phyloP scores from a whole-genome alignment of 106 monocot genomes.

The Hemerocallis citrina region DNA sequence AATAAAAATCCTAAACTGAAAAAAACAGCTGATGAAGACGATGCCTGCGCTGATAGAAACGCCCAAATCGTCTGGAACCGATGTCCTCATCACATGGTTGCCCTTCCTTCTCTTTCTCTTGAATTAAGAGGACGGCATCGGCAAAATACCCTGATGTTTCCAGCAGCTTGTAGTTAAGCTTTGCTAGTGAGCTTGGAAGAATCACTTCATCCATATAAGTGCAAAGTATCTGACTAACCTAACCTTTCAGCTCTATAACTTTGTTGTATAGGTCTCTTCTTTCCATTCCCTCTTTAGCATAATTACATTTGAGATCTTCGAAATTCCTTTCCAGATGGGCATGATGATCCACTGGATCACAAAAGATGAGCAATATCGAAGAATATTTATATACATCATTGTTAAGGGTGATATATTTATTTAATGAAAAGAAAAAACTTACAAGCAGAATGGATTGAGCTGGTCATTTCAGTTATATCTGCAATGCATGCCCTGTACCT shows the following conservation, averaged over 20 bases:
- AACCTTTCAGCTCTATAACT: constrained; percentile 85
- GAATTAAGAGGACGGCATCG: constrained; percentile 70
- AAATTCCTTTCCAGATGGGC: constrained; percentile 27
- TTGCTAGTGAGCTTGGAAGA: not conserved
- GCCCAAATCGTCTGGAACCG: too few species aligned
- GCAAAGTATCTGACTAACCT: constrained; percentile 1
- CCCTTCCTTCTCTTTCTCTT: constrained; percentile 59
- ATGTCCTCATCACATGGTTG: too few species aligned
- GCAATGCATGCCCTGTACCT: constrained; percentile 32
- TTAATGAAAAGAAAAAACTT: not conserved
- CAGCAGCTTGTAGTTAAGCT: constrained; percentile 24
- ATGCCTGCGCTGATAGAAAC: too few species aligned
- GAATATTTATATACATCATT: not conserved
- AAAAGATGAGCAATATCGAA: not conserved
- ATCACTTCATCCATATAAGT: not conserved
- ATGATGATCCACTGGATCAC: constrained; percentile 38
- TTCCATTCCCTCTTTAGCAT: constrained; percentile 56
- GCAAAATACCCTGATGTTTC: constrained; percentile 91
- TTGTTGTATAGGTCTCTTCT: constrained; percentile 75
- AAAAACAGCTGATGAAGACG: too few species aligned
- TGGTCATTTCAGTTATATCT: constrained; percentile 37
- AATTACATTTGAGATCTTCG: constrained; percentile 45
- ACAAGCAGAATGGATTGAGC: constrained; percentile 26
- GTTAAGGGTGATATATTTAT: not conserved
- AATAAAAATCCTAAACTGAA: too few species aligned